Conservation (phyloP, 257 asterid species). For the Linaria vulgaris region DNA sequence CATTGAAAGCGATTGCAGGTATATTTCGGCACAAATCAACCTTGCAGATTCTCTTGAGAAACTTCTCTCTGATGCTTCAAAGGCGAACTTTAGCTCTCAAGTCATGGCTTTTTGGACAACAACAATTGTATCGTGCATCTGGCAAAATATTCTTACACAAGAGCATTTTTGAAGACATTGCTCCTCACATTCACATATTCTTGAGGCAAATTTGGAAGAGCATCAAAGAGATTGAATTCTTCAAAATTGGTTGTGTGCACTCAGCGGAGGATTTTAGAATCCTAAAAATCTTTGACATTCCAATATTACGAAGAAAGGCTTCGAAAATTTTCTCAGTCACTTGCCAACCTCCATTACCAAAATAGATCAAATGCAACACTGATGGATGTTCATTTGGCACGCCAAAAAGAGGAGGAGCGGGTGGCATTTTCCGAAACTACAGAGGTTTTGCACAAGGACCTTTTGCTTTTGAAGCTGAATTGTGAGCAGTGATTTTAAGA, state of each 20-base stretch:
- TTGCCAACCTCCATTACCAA: not conserved
- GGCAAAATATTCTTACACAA: too few relatives aligned
- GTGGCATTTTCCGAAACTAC: not conserved
- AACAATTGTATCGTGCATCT: too few relatives aligned
- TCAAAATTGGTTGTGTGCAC: not conserved
- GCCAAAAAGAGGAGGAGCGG: not conserved
- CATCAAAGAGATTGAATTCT: not conserved
- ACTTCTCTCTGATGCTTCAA: too few relatives aligned
- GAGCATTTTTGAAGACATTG: too few relatives aligned
- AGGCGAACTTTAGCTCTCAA: too few relatives aligned
- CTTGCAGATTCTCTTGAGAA: too few relatives aligned
- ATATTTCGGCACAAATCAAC: too few relatives aligned
- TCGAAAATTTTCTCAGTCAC: not conserved
- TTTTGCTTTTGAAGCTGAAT: not conserved
- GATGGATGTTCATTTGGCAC: not conserved
- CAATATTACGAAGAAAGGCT: not conserved
- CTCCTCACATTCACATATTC: too few relatives aligned
- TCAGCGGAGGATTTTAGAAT: not conserved
- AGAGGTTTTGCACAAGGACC: not conserved
- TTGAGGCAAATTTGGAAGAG: not conserved
- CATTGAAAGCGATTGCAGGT: too few relatives aligned
- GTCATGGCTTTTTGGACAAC: too few relatives aligned
- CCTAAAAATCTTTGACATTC: not conserved
- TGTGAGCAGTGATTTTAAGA: not conserved
- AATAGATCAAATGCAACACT: not conserved